Conservation (phyloP, 1,139 yeast species). For the Magnusiomyces sp. region DNA sequence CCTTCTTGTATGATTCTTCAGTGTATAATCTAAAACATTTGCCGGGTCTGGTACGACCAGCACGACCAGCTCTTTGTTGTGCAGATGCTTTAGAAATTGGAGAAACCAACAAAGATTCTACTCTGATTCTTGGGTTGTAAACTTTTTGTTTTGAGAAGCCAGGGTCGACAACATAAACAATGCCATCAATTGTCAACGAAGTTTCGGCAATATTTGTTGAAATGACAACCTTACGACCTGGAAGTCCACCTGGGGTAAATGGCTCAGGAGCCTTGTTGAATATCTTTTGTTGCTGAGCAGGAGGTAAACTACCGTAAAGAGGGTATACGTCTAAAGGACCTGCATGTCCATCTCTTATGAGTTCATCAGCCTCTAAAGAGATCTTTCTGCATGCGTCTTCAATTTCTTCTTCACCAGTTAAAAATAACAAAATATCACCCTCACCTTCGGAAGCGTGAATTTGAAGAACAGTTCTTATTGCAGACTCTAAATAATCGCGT, state of each 20-base stretch:
- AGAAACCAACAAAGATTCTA: slow-evolving; percentile 85
- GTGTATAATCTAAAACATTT: slow-evolving; percentile 94
- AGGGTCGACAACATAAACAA: slow-evolving; percentile 94
- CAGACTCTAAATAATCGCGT: slow-evolving; percentile 88
- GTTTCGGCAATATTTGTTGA: slow-evolving; percentile 98
- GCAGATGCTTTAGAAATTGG: slow-evolving; percentile 97
- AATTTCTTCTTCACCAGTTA: slow-evolving; percentile 97
- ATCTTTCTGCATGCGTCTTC: slow-evolving; percentile 94
- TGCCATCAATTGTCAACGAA: slow-evolving; percentile 93
- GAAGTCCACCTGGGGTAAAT: slow-evolving; percentile 58
- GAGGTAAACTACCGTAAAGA: slow-evolving; percentile 91
- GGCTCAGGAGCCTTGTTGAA: slow-evolving; percentile 82
- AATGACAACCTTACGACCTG: slow-evolving; percentile 87
- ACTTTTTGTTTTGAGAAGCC: slow-evolving; percentile 96
- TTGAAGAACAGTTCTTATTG: slow-evolving; percentile 88
- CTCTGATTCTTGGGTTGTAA: slow-evolving; percentile 92
- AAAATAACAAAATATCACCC: slow-evolving; percentile 81
- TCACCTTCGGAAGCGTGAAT: slow-evolving; percentile 94
- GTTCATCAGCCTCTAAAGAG: slow-evolving; percentile 77
- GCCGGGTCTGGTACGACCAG: slow-evolving; percentile 99
- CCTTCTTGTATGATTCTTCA: slow-evolving; percentile 92
- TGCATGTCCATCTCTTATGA: slow-evolving; percentile 77
- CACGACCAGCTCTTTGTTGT: slow-evolving; percentile 99
- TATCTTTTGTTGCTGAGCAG: slow-evolving; percentile 86
- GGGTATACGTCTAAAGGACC: slow-evolving; percentile 91